phyloP scores from a whole-genome alignment of 768 basidiomycete species.

The Boletus vermiculosoides region DNA sequence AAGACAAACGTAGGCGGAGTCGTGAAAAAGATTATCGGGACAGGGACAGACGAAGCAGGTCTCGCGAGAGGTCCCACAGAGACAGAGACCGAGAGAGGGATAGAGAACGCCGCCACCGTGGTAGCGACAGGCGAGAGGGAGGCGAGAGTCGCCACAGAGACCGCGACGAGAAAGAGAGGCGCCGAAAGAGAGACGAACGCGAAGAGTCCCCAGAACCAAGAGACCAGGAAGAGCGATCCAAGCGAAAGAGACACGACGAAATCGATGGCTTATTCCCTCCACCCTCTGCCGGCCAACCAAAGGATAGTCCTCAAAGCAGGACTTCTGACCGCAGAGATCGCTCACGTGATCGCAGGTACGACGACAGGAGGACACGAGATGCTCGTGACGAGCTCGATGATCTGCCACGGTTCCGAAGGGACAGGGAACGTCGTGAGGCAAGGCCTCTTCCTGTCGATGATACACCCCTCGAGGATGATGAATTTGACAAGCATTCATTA shows the following conservation, averaged over 20 bases:
- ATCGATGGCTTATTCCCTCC: constrained; percentile 44
- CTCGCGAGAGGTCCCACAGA: constrained; percentile 48
- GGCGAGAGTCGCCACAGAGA: constrained; percentile 56
- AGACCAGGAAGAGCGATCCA: constrained; percentile 56
- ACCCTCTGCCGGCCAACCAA: constrained; percentile 36
- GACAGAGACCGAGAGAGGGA: constrained; percentile 37
- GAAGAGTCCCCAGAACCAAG: constrained; percentile 45
- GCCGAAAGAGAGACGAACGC: constrained; percentile 69
- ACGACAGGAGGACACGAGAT: constrained; percentile 44
- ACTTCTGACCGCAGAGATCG: constrained; percentile 45
- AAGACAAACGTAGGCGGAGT: constrained; percentile 62
- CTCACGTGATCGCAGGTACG: constrained; percentile 56
- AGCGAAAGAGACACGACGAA: constrained; percentile 65
- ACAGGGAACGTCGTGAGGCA: constrained; percentile 42
- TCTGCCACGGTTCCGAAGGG: constrained; percentile 42
- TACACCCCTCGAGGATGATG: constrained; percentile 34
- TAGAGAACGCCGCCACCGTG: constrained; percentile 45
- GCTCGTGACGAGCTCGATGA: constrained; percentile 66
- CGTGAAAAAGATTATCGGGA: constrained; percentile 53
- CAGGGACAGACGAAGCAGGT: constrained; percentile 45
- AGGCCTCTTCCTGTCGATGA: constrained; percentile 44
- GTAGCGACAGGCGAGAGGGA: constrained; percentile 45
- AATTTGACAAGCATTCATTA: constrained; percentile 36
- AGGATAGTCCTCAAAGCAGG: constrained; percentile 51
- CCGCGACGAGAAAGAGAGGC: constrained; percentile 49